Evolutionary conservation across 164 flowering plant genomes (phyloP).

Genomic region (Magnolia sinica): DNA sequence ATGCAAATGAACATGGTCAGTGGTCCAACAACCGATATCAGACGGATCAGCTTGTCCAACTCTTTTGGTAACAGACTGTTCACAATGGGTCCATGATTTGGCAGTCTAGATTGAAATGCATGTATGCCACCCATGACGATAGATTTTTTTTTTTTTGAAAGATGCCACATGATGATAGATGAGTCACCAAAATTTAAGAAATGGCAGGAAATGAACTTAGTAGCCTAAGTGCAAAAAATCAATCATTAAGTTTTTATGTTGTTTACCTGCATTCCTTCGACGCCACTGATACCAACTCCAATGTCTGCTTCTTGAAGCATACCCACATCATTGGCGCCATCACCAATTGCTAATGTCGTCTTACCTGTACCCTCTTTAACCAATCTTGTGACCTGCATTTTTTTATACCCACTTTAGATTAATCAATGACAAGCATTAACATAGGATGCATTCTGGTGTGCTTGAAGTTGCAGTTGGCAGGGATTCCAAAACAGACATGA

Average conservation of each 20-base stretch:
- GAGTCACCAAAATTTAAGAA: neutral
- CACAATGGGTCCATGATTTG: too few relatives aligned
- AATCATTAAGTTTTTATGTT: neutral
- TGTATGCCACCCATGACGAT: too few relatives aligned
- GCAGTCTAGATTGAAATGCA: too few relatives aligned
- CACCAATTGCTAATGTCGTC: conserved; percentile 93
- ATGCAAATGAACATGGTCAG: neutral
- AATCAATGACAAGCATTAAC: neutral
- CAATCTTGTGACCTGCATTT: conserved; percentile 71
- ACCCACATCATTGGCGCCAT: conserved; percentile 98
- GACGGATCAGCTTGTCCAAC: neutral
- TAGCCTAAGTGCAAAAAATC: neutral
- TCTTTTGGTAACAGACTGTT: too few relatives aligned
- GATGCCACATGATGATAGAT: too few relatives aligned
- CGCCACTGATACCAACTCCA: conserved; percentile 95
- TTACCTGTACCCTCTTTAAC: conserved; percentile 81
- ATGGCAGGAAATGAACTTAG: neutral
- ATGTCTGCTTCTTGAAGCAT: conserved; percentile 99
- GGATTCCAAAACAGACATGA: neutral
- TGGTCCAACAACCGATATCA: neutral
- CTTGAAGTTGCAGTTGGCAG: neutral
- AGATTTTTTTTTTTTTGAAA: too few relatives aligned
- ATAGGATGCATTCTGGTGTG: neutral
- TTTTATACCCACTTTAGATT: conserved; percentile 5
- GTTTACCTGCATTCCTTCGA: conserved; percentile 97